Evolutionary conservation across 768 basidiomycete species (phyloP).

Genomic region (Psilocybe azurescens): DNA sequence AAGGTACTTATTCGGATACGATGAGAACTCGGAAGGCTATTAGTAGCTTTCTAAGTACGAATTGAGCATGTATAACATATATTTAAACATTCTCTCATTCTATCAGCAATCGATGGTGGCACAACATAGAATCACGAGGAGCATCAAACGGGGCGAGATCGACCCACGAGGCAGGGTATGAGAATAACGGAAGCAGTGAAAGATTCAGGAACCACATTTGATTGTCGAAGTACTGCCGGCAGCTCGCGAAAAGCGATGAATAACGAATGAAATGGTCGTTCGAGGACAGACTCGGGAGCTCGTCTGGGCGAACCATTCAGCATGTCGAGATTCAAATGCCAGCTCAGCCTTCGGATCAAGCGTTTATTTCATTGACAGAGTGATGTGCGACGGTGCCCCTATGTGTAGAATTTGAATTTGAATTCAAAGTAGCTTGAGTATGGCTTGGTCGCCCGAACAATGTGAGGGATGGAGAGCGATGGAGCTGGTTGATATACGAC

Average conservation of each 20-base stretch:
- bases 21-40: background rate
- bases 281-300: background rate
- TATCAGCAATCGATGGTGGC: too few relatives aligned
- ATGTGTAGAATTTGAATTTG: too few relatives aligned
- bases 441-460: too few relatives aligned
- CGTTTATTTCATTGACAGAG: too few relatives aligned
- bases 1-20: background rate
- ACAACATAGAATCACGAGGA: background rate
- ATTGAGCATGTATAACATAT: too few relatives aligned
- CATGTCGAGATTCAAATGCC: background rate
- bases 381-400: too few relatives aligned
- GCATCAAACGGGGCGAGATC: background rate
- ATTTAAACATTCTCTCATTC: too few relatives aligned
- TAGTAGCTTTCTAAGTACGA: too few relatives aligned
- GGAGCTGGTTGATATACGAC: too few relatives aligned
- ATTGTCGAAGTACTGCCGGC: background rate
- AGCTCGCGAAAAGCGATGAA: too few relatives aligned
- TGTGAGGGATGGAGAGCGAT: too few relatives aligned
- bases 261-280: background rate
- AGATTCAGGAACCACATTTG: background rate
- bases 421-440: too few relatives aligned
- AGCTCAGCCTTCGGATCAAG: background rate
- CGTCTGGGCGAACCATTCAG: background rate
- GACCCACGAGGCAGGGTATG: background rate
- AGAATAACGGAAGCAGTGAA: background rate